Base-by-base conservation (phyloP, 805 yeast species). In the Lachancea sp. region DNA sequence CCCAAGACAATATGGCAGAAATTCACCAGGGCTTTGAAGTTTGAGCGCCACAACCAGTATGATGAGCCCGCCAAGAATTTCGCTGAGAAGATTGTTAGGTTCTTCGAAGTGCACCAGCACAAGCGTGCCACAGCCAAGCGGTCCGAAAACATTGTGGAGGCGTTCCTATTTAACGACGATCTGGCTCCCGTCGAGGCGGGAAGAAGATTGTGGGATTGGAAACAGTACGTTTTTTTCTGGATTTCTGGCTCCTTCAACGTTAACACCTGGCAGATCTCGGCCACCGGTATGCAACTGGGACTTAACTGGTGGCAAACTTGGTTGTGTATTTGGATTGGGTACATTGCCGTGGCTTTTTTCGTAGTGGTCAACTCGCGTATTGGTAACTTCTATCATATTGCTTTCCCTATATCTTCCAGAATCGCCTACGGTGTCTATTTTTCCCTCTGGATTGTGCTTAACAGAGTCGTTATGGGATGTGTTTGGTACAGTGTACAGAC, bases 231-330 rank as follows among this genome's bases (percentile, higher is more conserved):
- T 15, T 77, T 75, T 48, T 83, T 86, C 53, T 88, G 96, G 96
- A 66, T 87, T 44, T 84, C 95, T 0, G 96, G 88, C 58, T 78
- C 95, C 5, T 84, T 88, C 67, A 88, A 88, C 63, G 78, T 88
- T 57, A 86, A 85, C 61, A 85, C 96, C 8, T 86, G 92, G 88
- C 88, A 84, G 67, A 87, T 88, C 52, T 94, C 95, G 3, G 80
- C 92, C 3, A 83, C 95, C 0, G 95, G 95, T 52, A 79, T 83
- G 43, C 69, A 71, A 41, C 77, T 80, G 20, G 94, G 94, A 11
- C 65, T 88, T 62, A 74, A 80, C 11, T 87, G 95, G 95, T 88
- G 95, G 94, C 89, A 80, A 57, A 78, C 84, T 3, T 88, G 96
- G 95, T 67, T 87, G 30, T 75, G 90, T 8, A 89, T 88, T 19